A percentile compares a stretch with the other conserved stretches of the same genome.
Conservation (phyloP, 1,139 yeast species). For the Saccharomyces hybrid region DNA sequence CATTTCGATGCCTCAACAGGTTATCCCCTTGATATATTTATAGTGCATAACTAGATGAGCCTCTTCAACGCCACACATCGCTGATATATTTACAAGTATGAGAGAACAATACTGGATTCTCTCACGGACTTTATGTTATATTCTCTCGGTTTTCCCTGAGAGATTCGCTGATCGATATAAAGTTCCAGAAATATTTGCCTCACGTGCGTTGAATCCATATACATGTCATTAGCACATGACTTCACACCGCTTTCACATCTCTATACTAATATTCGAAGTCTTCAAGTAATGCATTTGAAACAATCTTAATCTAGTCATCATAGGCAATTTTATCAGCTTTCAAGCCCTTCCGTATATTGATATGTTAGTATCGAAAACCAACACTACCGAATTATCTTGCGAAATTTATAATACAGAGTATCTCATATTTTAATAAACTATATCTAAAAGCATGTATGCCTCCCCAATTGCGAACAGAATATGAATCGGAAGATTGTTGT, state of each 20-base stretch:
- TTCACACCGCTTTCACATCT: not conserved
- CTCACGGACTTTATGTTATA: too few relatives aligned
- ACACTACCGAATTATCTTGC: too few relatives aligned
- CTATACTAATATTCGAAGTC: not conserved
- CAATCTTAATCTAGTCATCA: not conserved
- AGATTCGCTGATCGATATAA: not conserved
- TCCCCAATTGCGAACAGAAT: not conserved
- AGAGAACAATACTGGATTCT: too few relatives aligned
- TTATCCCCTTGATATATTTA: too few relatives aligned
- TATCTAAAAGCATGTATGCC: not conserved
- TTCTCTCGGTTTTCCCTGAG: too few relatives aligned
- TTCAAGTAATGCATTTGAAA: not conserved
- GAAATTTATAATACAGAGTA: too few relatives aligned
- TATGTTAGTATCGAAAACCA: not conserved
- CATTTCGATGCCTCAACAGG: too few relatives aligned
- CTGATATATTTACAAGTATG: too few relatives aligned
- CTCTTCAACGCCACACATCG: too few relatives aligned
- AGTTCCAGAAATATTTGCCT: not conserved
- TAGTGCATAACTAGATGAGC: too few relatives aligned
- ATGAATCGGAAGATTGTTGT: not conserved
- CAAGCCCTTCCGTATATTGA: not conserved
- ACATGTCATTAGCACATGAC: not conserved
- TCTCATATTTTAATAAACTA: not conserved
- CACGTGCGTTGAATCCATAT: not conserved
- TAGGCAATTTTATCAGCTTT: not conserved